Base-by-base conservation (phyloP, 129 eudicot species). In the Tagetes patula region DNA sequence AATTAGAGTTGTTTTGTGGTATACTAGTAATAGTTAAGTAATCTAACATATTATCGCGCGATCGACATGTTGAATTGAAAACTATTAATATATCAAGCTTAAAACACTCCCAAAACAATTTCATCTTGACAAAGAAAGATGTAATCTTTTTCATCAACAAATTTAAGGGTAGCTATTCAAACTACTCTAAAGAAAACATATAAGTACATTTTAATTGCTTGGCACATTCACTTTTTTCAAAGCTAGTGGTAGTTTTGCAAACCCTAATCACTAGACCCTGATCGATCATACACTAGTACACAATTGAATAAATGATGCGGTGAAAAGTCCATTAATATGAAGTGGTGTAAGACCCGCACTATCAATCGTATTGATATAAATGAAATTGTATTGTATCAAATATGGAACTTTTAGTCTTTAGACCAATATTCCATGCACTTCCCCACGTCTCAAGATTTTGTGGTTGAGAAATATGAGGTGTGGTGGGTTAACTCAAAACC, bases 401-500 rank as follows among this genome's bases (percentile, higher is more conserved):
- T 65, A 65, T 38, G 61, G 36, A n/a, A 60, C 41, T 40, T 53
- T 75, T 75, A 36, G 30, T 49, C 65, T 66, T 41, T 53, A 40
- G 66, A 32, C 30, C 36, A 43, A 76, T 76, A 76, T 56, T 68
- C 69, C 52, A 58, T 55, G 39, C 11, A 67, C 43, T 6, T 67
- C 37, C 42, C 66, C 66, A 40, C 66, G 32, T 33, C 73, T 65
- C 55, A 75, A 8, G 53, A 37, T 68, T 68, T 59, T 69, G 75
- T 69, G 81, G 75, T 10, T 69, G 63, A 58, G 53, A 76, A 55
- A 56, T 36, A 65, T 53, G 36, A 55, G 39, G 30, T 33, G 3
- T 30, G 69, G 69, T 76, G 69, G 68, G 56, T 68, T 34, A 76
- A 46, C 50, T 56, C 50, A 68, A 53, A 76, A 45, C 80, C 61